Percentiles rank a stretch among this genome's conserved stretches.
phyloP scores from a whole-genome alignment of 2,329 filamentous ascomycete species.

The Talaromyces sp. region DNA sequence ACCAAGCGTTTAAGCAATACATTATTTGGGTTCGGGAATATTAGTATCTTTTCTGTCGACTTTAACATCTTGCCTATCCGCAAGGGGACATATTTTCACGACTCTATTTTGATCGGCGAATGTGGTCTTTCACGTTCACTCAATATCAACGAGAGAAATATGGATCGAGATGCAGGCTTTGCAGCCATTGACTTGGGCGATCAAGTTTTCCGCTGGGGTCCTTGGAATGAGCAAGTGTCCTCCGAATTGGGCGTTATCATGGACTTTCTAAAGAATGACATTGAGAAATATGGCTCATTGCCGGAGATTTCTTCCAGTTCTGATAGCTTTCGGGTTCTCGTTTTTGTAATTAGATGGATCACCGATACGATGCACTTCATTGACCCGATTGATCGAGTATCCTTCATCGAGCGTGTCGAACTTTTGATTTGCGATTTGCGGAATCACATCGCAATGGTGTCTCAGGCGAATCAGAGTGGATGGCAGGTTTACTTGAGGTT shows the following conservation, averaged over 20 bases:
- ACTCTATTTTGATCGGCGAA: slow-evolving; percentile 57
- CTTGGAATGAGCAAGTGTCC: slow-evolving; percentile 56
- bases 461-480: slow-evolving; percentile 18
- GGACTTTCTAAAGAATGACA: slow-evolving; percentile 28
- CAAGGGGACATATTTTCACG: slow-evolving; percentile 54
- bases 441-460: slow-evolving; percentile 28
- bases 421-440: slow-evolving; percentile 39
- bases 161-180: slow-evolving; percentile 44
- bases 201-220: slow-evolving; percentile 45
- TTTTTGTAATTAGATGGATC: slow-evolving; percentile 49
- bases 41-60: slow-evolving; percentile 51
- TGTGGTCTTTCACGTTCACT: slow-evolving; percentile 52
- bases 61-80: slow-evolving; percentile 53
- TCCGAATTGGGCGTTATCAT: slow-evolving; percentile 44
- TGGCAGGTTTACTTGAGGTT: slow-evolving; percentile 24
- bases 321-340: background rate
- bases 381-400: slow-evolving; percentile 53
- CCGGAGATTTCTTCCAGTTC: background rate
- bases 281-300: slow-evolving; percentile 19
- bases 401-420: slow-evolving; percentile 42
- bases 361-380: slow-evolving; percentile 50
- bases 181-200: slow-evolving; percentile 37
- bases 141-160: slow-evolving; percentile 36
- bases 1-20: background rate
- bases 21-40: slow-evolving; percentile 47